Base-by-base conservation (phyloP, 169 alveolate species). In the Hepatocystis sp. region DNA sequence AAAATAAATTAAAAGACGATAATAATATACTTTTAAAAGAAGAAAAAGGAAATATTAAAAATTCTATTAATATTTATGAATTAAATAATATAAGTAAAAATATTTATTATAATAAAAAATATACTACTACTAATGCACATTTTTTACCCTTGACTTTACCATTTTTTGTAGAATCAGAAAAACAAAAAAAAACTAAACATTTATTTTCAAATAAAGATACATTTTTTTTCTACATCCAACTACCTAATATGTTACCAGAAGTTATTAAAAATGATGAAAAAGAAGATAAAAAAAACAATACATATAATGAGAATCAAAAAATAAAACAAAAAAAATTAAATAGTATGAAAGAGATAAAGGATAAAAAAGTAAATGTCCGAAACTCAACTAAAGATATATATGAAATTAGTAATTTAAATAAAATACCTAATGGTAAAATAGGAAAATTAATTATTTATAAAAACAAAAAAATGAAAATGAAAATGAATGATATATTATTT, bases 401-500 rank as follows among this genome's bases (percentile, higher is more conserved):
- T 30, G 47, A 78, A 47, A 81, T 78, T 40, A 78, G 89, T 49
- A 78, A 61, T 49, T 19, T 78, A 30, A 61, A 39, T 15, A 61
- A 66, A 30, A 17, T 78, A 63, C 89, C 89, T 10, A 78, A 63
- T 61, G 89, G 89, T 23, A 78, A 78, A 61, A 61, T 78, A 61
- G 89, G 67, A 78, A 78, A 78, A 30, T 42, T 78, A 60, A 78
- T 78, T 47, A 53, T 78, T 19, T 78, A 78, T 65, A 78, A 78
- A 47, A 78, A 78, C 53, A 78, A 78, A 61, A 78, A 78, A 61
- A 78, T 78, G 28, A 78, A 78, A 78, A 78, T 78, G 89, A 78
- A 84, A 84, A 84, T 84, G 28, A 60, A 60, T 40, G 85, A 66
- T 25, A 66, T 67, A 2, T 8, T 67, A 11, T 84, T 84, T 58